phyloP scores from a whole-genome alignment of 1,284 basidiomycete species.

The Tilletia walkeri region DNA sequence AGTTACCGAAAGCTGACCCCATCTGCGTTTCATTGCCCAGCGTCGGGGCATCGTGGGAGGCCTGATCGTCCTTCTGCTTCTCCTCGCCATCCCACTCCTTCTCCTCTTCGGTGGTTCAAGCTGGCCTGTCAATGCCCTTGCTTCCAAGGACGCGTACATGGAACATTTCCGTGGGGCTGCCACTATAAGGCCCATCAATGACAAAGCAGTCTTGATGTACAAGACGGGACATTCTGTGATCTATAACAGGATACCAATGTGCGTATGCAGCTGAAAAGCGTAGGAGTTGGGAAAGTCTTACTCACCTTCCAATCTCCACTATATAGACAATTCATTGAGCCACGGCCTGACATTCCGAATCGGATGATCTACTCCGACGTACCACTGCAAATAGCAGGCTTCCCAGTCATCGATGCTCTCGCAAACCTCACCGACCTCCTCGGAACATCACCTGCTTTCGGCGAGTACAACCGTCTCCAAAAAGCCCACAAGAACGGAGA shows the following conservation, averaged over 20 bases:
- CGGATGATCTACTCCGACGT: conserved; percentile 12
- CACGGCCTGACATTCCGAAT: conserved; percentile 11
- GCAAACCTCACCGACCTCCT: neutral
- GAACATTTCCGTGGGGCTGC: neutral
- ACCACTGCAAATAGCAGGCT: neutral
- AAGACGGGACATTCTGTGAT: conserved; percentile 11
- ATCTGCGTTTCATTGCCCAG: neutral
- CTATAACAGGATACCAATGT: conserved; percentile 5
- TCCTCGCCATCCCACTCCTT: neutral
- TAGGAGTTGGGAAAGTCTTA: neutral
- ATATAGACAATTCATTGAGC: neutral
- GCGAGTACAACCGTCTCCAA: conserved; percentile 1
- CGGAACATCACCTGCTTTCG: too few relatives aligned
- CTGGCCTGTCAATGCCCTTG: neutral
- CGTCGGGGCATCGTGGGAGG: neutral
- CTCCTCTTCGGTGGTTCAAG: neutral
- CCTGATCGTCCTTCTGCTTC: neutral
- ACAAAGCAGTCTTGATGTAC: neutral
- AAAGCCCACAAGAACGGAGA: neutral
- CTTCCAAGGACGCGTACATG: neutral
- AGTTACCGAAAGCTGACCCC: too few relatives aligned
- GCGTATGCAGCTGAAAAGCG: neutral
- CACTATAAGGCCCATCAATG: neutral
- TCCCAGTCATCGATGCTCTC: neutral
- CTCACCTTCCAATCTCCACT: neutral